Conservation (phyloP, 2,329 filamentous ascomycete species). For the Aureobasidium musti region DNA sequence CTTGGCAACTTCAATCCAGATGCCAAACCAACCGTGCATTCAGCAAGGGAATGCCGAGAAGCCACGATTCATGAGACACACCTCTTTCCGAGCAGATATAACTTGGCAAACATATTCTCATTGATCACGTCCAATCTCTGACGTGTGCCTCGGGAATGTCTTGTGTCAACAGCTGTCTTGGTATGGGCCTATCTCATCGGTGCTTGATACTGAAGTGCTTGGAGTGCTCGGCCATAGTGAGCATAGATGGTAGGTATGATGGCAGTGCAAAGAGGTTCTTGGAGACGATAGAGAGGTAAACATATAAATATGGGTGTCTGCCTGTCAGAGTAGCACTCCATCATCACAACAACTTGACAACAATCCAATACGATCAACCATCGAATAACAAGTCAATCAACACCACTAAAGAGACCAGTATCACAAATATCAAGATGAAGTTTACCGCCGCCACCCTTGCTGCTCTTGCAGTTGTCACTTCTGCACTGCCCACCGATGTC, state of each 20-base stretch:
- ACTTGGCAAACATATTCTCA: slow-evolving; percentile 1
- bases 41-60: not conserved
- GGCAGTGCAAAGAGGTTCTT: not conserved
- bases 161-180: not conserved
- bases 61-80: too few relatives aligned
- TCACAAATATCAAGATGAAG: slow-evolving; percentile 27
- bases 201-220: not conserved
- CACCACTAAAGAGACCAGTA: not conserved
- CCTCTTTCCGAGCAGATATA: not conserved
- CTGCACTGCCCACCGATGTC: slow-evolving; percentile 25
- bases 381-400: not conserved
- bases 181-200: not conserved
- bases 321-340: not conserved
- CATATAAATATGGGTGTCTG: slow-evolving; percentile 17
- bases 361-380: slow-evolving; percentile 2
- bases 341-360: slow-evolving; percentile 17
- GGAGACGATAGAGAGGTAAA: not conserved
- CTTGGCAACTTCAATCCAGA: slow-evolving; percentile 4
- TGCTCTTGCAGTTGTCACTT: slow-evolving; percentile 22
- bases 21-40: not conserved
- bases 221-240: not conserved
- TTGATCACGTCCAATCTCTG: not conserved
- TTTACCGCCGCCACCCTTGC: slow-evolving; percentile 29
- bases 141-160: slow-evolving; percentile 15
- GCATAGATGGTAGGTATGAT: not conserved